A percentile compares a stretch with the other conserved stretches of the same genome.
phyloP scores from a whole-genome alignment of 441 rosid species.

The Pelargonium australe region DNA sequence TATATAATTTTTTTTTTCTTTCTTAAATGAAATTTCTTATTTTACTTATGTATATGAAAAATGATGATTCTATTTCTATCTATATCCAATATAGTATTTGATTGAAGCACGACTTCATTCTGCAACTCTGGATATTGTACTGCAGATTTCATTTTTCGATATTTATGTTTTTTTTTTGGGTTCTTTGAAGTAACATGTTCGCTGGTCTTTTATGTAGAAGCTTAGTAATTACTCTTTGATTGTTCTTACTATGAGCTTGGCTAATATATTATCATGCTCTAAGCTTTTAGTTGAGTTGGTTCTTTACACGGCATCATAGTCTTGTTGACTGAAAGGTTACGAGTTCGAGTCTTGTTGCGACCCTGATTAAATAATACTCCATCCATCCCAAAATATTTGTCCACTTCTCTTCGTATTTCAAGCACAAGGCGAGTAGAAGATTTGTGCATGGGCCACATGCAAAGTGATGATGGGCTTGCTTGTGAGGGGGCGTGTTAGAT shows the following conservation, averaged over 20 bases:
- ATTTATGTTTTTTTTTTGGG: neutral
- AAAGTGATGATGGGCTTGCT: too few species aligned
- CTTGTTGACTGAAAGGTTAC: too few species aligned
- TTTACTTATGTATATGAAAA: neutral
- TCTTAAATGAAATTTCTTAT: neutral
- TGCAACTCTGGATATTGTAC: neutral
- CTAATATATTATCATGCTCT: conserved; percentile 10
- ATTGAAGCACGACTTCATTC: neutral
- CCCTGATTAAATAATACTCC: too few species aligned
- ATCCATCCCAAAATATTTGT: too few species aligned
- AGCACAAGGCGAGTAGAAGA: too few species aligned
- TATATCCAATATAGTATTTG: neutral
- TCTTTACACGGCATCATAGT: too few species aligned
- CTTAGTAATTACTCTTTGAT: neutral
- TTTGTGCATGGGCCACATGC: too few species aligned
- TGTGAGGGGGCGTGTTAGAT: too few species aligned
- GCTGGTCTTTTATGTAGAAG: neutral
- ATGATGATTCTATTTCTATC: neutral
- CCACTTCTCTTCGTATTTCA: too few species aligned
- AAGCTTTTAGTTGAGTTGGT: too few species aligned
- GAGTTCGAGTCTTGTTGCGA: too few species aligned
- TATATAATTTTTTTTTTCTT: neutral
- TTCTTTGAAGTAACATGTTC: neutral
- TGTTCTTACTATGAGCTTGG: conserved; percentile 15
- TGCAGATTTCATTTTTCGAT: neutral